Percentiles rank a stretch among this genome's conserved stretches.
phyloP scores from a whole-genome alignment of 2,329 filamentous ascomycete species.

The Clonostachys chloroleuca region DNA sequence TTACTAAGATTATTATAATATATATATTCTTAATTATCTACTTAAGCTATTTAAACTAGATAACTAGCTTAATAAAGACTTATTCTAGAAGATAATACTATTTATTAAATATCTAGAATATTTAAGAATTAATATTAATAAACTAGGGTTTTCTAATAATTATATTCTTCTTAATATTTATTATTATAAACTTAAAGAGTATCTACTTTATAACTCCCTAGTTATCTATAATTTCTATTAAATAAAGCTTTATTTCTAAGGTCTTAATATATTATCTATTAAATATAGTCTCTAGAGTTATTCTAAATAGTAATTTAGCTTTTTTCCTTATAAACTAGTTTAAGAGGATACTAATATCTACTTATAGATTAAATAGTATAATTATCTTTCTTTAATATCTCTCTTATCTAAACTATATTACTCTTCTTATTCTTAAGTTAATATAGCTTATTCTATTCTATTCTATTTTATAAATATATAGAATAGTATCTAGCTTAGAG shows the following conservation, averaged over 20 bases:
- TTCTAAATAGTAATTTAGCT: no score
- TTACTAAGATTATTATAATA: background rate
- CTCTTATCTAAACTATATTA: no score
- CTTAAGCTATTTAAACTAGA: conserved; percentile 1
- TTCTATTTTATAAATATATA: background rate
- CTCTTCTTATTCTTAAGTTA: conserved; percentile 1
- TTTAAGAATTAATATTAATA: no score
- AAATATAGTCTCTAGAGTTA: no score
- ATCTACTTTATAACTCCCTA: no score
- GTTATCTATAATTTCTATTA: no score
- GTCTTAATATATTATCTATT: no score
- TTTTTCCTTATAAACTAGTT: background rate
- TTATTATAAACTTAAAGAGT: no score
- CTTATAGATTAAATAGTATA: background rate
- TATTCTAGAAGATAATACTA: background rate
- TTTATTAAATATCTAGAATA: background rate
- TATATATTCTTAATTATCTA: background rate
- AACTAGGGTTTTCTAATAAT: no score
- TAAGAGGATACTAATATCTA: background rate
- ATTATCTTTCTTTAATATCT: no score
- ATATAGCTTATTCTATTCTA: conserved; percentile 1
- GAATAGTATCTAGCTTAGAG: background rate
- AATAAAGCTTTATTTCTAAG: no score
- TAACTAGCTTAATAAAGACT: background rate
- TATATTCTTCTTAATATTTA: no score